Evolutionary conservation across 1,139 yeast species (phyloP).

Genomic region (Zygosaccharomyces pseudobailii): DNA sequence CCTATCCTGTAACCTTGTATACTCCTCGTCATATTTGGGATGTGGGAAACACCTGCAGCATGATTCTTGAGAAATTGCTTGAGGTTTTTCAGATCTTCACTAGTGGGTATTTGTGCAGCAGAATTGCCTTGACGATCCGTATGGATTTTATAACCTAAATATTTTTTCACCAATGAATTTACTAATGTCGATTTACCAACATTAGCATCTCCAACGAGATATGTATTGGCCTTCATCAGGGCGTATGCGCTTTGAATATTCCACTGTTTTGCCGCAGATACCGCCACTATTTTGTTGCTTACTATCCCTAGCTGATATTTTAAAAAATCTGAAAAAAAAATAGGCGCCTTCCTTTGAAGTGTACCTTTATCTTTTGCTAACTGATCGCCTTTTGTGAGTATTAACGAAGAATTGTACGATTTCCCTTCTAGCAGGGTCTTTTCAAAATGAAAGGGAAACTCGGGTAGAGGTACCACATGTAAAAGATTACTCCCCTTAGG

Average conservation of each 20-base stretch:
- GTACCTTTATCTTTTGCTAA: constrained; percentile 18
- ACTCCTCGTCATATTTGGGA: constrained; percentile 33
- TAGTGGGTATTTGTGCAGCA: not conserved
- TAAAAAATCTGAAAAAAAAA: constrained; percentile 32
- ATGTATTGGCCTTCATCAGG: constrained; percentile 41
- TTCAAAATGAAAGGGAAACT: constrained; percentile 62
- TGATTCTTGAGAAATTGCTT: constrained; percentile 13
- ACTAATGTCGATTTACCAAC: constrained; percentile 72
- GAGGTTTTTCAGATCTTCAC: constrained; percentile 1
- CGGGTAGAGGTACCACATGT: constrained; percentile 59
- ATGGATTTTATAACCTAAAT: constrained; percentile 19
- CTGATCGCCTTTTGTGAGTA: constrained; percentile 31
- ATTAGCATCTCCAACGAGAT: constrained; percentile 68
- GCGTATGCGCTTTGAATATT: constrained; percentile 38
- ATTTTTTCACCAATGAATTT: constrained; percentile 40
- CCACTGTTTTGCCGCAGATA: constrained; percentile 54
- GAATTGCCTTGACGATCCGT: constrained; percentile 10
- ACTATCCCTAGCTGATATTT: constrained; percentile 40
- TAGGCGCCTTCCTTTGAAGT: constrained; percentile 18
- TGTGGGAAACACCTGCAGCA: constrained; percentile 31
- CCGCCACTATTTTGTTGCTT: constrained; percentile 44
- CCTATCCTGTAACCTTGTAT: constrained; percentile 24
- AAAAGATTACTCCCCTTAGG: constrained; percentile 51
- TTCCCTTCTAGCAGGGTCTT: constrained; percentile 34
- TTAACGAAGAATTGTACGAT: constrained; percentile 14